A percentile compares a stretch with the other conserved stretches of the same genome.
Conservation (phyloP, 2,329 filamentous ascomycete genomes). For the Parascedosporium putredinis region DNA sequence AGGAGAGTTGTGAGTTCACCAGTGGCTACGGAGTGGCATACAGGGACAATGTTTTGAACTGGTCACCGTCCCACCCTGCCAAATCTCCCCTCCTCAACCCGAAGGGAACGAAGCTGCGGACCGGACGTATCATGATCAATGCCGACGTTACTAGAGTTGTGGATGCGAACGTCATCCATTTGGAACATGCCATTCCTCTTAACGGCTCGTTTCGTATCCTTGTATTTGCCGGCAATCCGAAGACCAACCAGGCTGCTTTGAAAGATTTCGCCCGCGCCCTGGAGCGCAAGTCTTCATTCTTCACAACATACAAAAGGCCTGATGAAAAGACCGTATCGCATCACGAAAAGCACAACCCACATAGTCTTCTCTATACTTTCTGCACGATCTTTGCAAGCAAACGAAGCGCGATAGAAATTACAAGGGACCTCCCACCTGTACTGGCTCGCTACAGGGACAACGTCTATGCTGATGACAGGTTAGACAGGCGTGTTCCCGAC, state of each 20-base stretch:
- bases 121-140: slow-evolving; percentile 67
- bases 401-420: slow-evolving; percentile 62
- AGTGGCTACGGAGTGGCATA: slow-evolving; percentile 87
- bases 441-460: slow-evolving; percentile 71
- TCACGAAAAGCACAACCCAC: slow-evolving; percentile 77
- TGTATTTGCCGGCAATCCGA: slow-evolving; percentile 66
- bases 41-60: slow-evolving; percentile 72
- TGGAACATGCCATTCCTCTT: slow-evolving; percentile 81
- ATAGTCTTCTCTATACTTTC: slow-evolving; percentile 72
- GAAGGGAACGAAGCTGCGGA: slow-evolving; percentile 51
- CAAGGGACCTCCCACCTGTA: slow-evolving; percentile 56
- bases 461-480: slow-evolving; percentile 77
- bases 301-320: slow-evolving; percentile 49
- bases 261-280: slow-evolving; percentile 59
- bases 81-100: slow-evolving; percentile 61
- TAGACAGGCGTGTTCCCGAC: slow-evolving; percentile 58
- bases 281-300: slow-evolving; percentile 59
- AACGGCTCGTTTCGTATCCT: slow-evolving; percentile 85
- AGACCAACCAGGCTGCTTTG: slow-evolving; percentile 51
- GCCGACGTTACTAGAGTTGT: slow-evolving; percentile 76
- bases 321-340: slow-evolving; percentile 56
- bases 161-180: slow-evolving; percentile 80
- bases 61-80: slow-evolving; percentile 63
- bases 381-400: slow-evolving; percentile 63
- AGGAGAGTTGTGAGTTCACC: slow-evolving; percentile 84